phyloP scores from a whole-genome alignment of 2,329 filamentous ascomycete species.

The Fusarium sororula region DNA sequence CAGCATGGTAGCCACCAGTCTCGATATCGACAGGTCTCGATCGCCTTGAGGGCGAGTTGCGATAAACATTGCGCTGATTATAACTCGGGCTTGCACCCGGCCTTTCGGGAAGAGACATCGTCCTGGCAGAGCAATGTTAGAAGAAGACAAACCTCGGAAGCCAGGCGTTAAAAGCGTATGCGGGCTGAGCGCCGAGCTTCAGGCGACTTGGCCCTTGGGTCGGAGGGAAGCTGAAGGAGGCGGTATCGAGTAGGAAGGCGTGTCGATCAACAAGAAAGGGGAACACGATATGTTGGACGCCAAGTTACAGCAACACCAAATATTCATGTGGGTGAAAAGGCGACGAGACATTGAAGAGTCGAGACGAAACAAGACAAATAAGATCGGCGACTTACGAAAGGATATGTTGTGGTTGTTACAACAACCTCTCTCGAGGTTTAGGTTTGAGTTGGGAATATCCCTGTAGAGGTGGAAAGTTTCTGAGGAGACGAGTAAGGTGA shows the following conservation, averaged over 20 bases:
- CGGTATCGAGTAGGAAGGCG: conserved; percentile 18
- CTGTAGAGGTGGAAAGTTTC: conserved; percentile 40
- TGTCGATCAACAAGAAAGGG: conserved; percentile 33
- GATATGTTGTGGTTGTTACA: conserved; percentile 40
- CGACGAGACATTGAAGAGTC: background rate
- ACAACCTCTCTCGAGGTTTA: conserved; percentile 36
- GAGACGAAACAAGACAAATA: conserved; percentile 7
- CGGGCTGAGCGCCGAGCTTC: conserved; percentile 6
- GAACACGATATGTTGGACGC: conserved; percentile 11
- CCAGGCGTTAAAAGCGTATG: background rate
- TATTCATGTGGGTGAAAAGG: background rate
- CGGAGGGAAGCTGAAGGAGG: conserved; percentile 1
- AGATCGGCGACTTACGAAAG: conserved; percentile 37
- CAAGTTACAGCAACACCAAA: conserved; percentile 17
- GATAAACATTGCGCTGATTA: conserved; percentile 71
- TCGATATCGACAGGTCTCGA: conserved; percentile 76
- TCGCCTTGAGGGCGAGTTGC: conserved; percentile 74
- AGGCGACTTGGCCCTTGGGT: conserved; percentile 27
- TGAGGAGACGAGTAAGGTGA: conserved; percentile 37
- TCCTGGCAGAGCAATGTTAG: conserved; percentile 47
- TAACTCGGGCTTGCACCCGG: conserved; percentile 70
- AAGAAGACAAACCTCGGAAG: conserved; percentile 6
- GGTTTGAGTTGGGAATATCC: conserved; percentile 39
- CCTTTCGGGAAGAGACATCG: conserved; percentile 71
- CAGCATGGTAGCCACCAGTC: conserved; percentile 62